These are phyloP conservation scores for Adansonia grandidieri DNA, from an alignment of 441 rosid species.

Conservation along the genomic window DNA sequence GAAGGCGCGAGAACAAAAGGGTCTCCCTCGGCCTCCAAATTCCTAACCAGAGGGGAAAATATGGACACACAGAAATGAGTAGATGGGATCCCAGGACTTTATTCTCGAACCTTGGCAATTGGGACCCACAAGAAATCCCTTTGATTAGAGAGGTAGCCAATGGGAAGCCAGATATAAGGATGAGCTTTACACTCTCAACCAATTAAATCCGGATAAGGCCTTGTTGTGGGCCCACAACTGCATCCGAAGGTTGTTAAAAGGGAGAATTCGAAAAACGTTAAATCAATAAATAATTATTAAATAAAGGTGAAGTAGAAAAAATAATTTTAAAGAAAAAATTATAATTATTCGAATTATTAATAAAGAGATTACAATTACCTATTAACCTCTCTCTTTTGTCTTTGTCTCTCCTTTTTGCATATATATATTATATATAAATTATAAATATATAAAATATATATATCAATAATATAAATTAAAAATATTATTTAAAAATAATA, in stretches of 20 bases:
- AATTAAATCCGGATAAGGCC: conserved; percentile 76
- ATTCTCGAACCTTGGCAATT: conserved; percentile 29
- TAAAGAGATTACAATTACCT: too few species aligned
- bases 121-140: conserved; percentile 63
- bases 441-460: too few species aligned
- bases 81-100: conserved; percentile 12
- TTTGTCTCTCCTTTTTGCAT: too few species aligned
- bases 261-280: too few species aligned
- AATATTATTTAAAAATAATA: too few species aligned
- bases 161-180: conserved; percentile 46
- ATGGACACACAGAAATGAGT: background rate
- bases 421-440: too few species aligned
- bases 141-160: conserved; percentile 55
- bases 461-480: too few species aligned
- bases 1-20: conserved; percentile 10
- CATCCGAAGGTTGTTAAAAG: background rate
- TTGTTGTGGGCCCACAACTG: conserved; percentile 42
- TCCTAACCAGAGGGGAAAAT: background rate
- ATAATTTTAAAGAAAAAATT: too few species aligned
- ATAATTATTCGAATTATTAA: too few species aligned
- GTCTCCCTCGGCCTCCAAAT: conserved; percentile 9
- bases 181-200: conserved; percentile 49
- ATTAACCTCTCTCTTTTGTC: too few species aligned
- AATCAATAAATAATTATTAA: too few species aligned
- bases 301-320: too few species aligned